Base-by-base conservation (phyloP, 2,329 filamentous ascomycete genomes). In the Phyllosticta paracitricarpa region DNA sequence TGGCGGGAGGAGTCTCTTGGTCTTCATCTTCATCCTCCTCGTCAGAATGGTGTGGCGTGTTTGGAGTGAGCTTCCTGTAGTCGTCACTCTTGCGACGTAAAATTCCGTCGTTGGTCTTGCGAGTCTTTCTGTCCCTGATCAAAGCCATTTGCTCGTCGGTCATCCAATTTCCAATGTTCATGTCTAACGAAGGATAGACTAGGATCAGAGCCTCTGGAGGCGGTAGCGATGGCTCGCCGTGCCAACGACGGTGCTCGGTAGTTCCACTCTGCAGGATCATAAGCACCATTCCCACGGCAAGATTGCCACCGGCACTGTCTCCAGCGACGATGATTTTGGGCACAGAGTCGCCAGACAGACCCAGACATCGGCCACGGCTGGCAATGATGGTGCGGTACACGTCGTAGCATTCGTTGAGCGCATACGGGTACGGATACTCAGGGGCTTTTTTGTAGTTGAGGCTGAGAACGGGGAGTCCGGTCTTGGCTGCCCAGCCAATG, bases 111-210 rank as follows among this genome's bases (percentile, higher is more conserved):
- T 97, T 96, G 1, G 87, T 91, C 67, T 86, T 87, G 25, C 91
- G 83, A 71, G 86, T 86, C 62, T 85, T 83, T 10, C 91, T 85
- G 65, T 96, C 92, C 65, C 91, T 87, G 65, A 99, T 96, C 63
- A 99, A 77, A 0, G 90, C 85, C 90, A 97, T 96, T 72, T 99
- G 92, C 73, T 97, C 93, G 68, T 97, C 93, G 0, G 90, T 92
- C 92, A 99, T 97, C 94, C 94, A 99, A 73, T 92, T 97, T 48
- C 91, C 91, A 66, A 97, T 97, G 69, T 96, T 97, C 89, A 97
- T 91, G 69, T 97, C 94, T 63, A 99, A 77, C 0, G 88, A 87
- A 0, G 94, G 94, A 69, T 99, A 99, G 62, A 95, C 86, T 56
- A 96, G 80, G 0, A 97, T 81, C 7, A 97, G 75, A 0, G 91